Conservation (phyloP, 176 grass and related monocot species). For the Oryza officinalis region DNA sequence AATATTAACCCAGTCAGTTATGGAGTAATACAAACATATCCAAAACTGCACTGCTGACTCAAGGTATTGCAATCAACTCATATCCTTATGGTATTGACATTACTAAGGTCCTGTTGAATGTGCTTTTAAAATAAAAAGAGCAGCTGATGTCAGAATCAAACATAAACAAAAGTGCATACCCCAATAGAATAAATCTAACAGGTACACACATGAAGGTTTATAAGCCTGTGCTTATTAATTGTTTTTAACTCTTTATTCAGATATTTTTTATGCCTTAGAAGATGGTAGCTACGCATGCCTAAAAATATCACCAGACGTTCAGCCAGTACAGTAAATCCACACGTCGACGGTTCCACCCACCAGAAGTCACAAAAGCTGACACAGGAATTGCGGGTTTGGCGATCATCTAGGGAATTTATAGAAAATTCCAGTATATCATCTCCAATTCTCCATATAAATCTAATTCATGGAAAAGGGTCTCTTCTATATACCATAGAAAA, state of each 20-base stretch:
- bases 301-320: not conserved
- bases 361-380: not conserved
- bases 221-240: constrained; percentile 7
- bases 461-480: not conserved
- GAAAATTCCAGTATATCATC: not conserved
- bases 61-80: not conserved
- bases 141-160: not conserved
- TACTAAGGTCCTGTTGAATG: not conserved
- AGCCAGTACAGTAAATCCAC: not conserved
- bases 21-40: not conserved
- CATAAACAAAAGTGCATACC: not conserved
- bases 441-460: not conserved
- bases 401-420: constrained; percentile 4
- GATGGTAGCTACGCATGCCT: not conserved
- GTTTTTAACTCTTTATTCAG: not conserved
- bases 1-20: not conserved
- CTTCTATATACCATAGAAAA: not conserved
- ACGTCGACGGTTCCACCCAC: not conserved
- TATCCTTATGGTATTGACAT: not conserved
- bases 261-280: not conserved
- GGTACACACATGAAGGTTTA: not conserved
- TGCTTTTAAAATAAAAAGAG: not conserved
- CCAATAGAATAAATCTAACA: not conserved
- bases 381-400: not conserved
- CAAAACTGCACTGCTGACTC: not conserved